Evolutionary conservation across 2,329 filamentous ascomycete genomes (phyloP), one percentile per base, ranked within the genome.

Genomic region (Zymoseptoria pseudotritici): DNA sequence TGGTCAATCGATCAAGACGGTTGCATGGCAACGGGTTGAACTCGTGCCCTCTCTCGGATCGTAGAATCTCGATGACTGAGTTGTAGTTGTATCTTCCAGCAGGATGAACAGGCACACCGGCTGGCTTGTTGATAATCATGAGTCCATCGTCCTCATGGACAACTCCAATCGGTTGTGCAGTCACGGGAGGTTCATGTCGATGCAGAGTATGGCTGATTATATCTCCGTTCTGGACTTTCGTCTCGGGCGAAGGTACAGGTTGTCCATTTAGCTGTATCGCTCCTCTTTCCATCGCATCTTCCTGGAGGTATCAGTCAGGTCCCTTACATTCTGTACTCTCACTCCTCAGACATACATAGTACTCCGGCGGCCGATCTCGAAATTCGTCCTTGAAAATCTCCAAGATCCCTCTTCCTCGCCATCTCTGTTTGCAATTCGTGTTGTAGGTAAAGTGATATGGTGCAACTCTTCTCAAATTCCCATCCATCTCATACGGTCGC

Each of bases 81-180:
- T 99, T 99, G 80, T 89, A 96, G 74, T 93, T 91, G 79, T 99
- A 99, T 54, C 94, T 86, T 5, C 94, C 94, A 0, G 94, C 93
- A 5, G 94, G 90, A 74, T 99, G 94, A 0, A 99, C 94, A 0
- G 94, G 94, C 50, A 99, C 87, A 6, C 94, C 94, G 0, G 93
- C 88, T 0, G 94, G 94, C 75, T 99, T 99, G 78, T 97, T 91
- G 73, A 99, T 96, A 63, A 97, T 92, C 61, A 99, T 88, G 79
- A 99, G 87, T 66, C 92, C 88, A 53, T 95, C 85, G 67, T 96
- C 91, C 75, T 99, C 94, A 75, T 96, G 89, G 49, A 99, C 86
- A 53, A 97, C 83, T 17, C 83, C 84, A 55, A 99, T 87, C 0
- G 89, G 84, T 50, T 89, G 84, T 17, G 86, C 86, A 1, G 90